phyloP scores from a whole-genome alignment of 331 rosid genomes.

The Rosa hybrid region DNA sequence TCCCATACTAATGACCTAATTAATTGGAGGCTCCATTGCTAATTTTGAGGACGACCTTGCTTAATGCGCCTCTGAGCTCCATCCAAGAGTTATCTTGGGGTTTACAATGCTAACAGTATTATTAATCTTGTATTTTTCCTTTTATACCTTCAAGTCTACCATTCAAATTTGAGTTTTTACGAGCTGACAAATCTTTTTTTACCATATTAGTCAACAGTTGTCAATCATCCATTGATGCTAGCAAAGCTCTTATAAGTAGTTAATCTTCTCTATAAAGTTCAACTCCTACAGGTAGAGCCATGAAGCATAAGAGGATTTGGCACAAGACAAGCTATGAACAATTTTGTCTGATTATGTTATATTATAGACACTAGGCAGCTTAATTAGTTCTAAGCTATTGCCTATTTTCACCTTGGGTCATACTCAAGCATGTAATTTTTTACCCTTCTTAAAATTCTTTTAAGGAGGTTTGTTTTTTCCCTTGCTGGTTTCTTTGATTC shows the following conservation, averaged over 20 bases:
- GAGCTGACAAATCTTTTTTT: neutral
- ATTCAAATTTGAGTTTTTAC: slow-evolving; percentile 1
- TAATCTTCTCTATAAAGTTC: slow-evolving; percentile 26
- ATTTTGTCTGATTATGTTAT: neutral
- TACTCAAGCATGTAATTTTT: neutral
- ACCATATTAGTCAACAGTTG: neutral
- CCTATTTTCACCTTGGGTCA: slow-evolving; percentile 5
- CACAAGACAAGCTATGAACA: neutral
- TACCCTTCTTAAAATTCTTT: neutral
- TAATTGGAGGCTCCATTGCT: slow-evolving; percentile 52
- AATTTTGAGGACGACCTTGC: slow-evolving; percentile 72
- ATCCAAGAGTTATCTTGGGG: slow-evolving; percentile 74
- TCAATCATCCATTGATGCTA: neutral
- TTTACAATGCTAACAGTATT: slow-evolving; percentile 33
- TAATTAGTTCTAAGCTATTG: neutral
- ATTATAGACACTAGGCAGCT: no score
- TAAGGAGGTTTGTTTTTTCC: slow-evolving; percentile 8
- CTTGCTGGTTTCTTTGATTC: slow-evolving; percentile 1
- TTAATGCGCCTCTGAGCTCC: slow-evolving; percentile 51
- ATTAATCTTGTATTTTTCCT: slow-evolving; percentile 24
- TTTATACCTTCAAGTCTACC: slow-evolving; percentile 29
- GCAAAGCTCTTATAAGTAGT: neutral
- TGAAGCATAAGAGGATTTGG: neutral
- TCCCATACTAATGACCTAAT: slow-evolving; percentile 41
- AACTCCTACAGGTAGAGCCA: slow-evolving; percentile 22